Base-by-base conservation (phyloP, 306 rosid genomes). In the Inga oerstediana region DNA sequence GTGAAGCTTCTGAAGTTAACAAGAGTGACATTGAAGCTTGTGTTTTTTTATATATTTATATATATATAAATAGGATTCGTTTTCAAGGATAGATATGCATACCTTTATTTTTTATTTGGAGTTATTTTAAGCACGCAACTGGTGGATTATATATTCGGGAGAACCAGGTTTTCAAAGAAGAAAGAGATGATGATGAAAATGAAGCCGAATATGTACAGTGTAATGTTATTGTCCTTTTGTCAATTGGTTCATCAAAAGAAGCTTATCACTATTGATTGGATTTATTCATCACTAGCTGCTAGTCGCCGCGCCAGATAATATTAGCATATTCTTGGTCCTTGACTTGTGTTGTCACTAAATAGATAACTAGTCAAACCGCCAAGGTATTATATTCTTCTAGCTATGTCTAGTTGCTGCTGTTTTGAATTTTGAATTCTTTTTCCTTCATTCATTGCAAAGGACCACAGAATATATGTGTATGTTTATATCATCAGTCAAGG, bases 291-390 rank as follows among this genome's bases (percentile, higher is more conserved):
- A 35, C 3, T 35, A 39, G 43, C 43, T 39, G 43, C 3, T 49
- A 19, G 76, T 77, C 24, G 69, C 79, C 79, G 54, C 79, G 44
- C 39, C 43, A 39, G 11, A 34, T 74, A 76, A 45, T 4, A 71
- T 49, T 73, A 43, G 51, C 80, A 84, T 39, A 73, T 84, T 74
- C 83, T 22, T 61, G 22, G 37, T 48, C 39, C 62, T 78, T 74
- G 64, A 9, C 72, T 51, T 39, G 64, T 49, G 64, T 14, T 3
- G 64, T 46, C 24, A 32, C 51, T 17, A 67, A 30, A 68, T 7
- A 43, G 61, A 10, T 15, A 59, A 56, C 46, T 10, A 15, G 69
- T 56, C 79, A 76, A 58, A 76, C 39, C 35, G 54, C 46, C 79
- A 56, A 56, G 4, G 22, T 56, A 20, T 56, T 34, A 54, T 19